Percentiles rank a stretch among this genome's conserved stretches.
These are phyloP conservation scores for Globisporangium recalcitrans DNA, from an alignment of 352 stramenopile genomes.

Conservation along the genomic window DNA sequence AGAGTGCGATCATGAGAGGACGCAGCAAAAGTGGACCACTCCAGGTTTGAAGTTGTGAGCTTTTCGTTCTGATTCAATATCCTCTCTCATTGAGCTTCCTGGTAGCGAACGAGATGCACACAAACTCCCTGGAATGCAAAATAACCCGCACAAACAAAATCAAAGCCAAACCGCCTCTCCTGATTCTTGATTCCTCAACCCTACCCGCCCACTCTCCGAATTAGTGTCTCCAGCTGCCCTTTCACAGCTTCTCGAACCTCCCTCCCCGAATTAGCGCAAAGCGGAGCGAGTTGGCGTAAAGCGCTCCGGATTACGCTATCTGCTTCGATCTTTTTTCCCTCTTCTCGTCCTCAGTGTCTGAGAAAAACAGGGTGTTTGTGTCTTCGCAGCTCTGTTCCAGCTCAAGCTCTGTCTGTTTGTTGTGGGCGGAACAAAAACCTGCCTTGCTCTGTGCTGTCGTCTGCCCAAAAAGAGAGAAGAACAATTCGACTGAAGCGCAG, in stretches of 20 bases:
- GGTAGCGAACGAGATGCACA: too few relatives aligned
- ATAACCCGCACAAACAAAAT: too few relatives aligned
- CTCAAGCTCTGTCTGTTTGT: not conserved
- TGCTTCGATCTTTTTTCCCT: not conserved
- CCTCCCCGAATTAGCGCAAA: not conserved
- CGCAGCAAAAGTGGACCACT: too few relatives aligned
- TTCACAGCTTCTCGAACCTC: not conserved
- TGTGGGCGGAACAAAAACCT: conserved; percentile 12
- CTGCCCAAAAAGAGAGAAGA: conserved; percentile 9
- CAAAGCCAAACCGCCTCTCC: not conserved
- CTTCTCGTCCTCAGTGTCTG: not conserved
- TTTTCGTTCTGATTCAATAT: too few relatives aligned
- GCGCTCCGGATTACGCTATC: not conserved
- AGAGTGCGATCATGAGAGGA: not conserved
- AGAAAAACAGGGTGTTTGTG: not conserved
- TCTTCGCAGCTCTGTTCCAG: not conserved
- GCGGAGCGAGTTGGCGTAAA: not conserved
- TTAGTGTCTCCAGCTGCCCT: not conserved
- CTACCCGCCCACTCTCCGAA: not conserved
- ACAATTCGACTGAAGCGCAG: conserved; percentile 4
- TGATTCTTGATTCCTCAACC: conserved; percentile 1
- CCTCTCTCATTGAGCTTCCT: too few relatives aligned
- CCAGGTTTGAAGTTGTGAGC: too few relatives aligned
- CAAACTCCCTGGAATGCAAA: too few relatives aligned
- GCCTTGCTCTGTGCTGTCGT: not conserved